Evolutionary conservation across 176 grass and related monocot species (phyloP).

Genomic region (Tuctoria greenei): DNA sequence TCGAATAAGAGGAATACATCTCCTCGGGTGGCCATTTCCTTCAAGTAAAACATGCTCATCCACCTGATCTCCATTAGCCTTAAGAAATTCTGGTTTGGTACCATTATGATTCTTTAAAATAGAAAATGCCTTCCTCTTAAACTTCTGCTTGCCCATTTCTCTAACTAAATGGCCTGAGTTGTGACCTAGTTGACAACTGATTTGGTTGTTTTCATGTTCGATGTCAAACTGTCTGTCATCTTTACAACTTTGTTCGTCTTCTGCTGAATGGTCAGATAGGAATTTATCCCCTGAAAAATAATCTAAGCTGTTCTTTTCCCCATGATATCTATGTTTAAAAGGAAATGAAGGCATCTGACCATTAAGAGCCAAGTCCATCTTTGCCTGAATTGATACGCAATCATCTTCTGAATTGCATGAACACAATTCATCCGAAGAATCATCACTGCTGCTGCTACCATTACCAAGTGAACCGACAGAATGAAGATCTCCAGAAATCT

Average conservation of each 20-base stretch:
- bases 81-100: constrained; percentile 30
- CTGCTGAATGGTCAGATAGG: constrained; percentile 21
- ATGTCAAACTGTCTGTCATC: constrained; percentile 27
- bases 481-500: constrained; percentile 56
- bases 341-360: constrained; percentile 35
- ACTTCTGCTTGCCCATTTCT: constrained; percentile 48
- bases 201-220: constrained; percentile 36
- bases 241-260: constrained; percentile 32
- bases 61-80: constrained; percentile 34
- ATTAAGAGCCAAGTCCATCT: constrained; percentile 47
- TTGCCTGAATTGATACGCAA: constrained; percentile 38
- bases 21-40: constrained; percentile 28
- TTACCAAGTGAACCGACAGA: constrained; percentile 53
- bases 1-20: constrained; percentile 19
- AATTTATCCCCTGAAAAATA: constrained; percentile 27
- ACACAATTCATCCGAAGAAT: constrained; percentile 70
- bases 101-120: constrained; percentile 55
- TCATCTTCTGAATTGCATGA: constrained; percentile 84
- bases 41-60: constrained; percentile 35
- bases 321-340: constrained; percentile 46
- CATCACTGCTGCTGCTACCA: constrained; percentile 69
- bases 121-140: constrained; percentile 54
- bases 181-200: constrained; percentile 33
- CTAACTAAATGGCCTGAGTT: constrained; percentile 36
- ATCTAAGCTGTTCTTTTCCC: constrained; percentile 36